Evolutionary conservation across 2,329 filamentous ascomycete species (phyloP).

Genomic region (Aphanocladium album): DNA sequence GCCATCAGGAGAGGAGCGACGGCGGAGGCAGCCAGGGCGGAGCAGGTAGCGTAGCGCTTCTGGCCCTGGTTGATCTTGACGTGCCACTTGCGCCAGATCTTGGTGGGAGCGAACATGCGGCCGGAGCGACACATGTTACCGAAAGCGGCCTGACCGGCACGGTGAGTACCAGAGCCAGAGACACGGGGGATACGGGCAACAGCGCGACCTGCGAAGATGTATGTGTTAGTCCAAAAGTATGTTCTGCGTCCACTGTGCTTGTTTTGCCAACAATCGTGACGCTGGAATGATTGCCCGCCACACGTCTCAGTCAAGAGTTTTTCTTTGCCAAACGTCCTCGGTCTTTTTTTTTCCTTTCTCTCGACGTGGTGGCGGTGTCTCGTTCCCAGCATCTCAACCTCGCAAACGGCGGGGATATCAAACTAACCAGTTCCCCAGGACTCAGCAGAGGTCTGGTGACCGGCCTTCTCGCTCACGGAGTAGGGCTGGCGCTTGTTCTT

Average conservation of each 20-base stretch:
- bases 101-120: slow-evolving; percentile 99
- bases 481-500: slow-evolving; percentile 99
- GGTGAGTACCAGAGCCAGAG: slow-evolving; percentile 99
- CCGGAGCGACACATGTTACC: slow-evolving; percentile 99
- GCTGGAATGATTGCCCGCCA: not conserved
- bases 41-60: slow-evolving; percentile 98
- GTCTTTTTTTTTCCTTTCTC: not conserved
- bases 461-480: slow-evolving; percentile 99
- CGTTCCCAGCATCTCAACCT: not conserved
- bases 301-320: not conserved
- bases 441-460: slow-evolving; percentile 99
- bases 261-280: not conserved
- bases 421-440: slow-evolving; percentile 98
- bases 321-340: not conserved
- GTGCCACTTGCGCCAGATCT: slow-evolving; percentile 99
- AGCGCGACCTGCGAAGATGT: slow-evolving; percentile 74
- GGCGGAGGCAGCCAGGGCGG: slow-evolving; percentile 93
- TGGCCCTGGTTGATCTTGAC: slow-evolving; percentile 99
- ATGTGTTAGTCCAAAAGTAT: not conserved
- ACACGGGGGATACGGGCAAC: slow-evolving; percentile 99
- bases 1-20: slow-evolving; percentile 92
- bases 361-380: not conserved
- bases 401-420: not conserved
- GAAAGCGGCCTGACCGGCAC: slow-evolving; percentile 98
- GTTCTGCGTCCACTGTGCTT: not conserved